Evolutionary conservation across 352 stramenopile species (phyloP).

Genomic region (Phytophthora cryptogea): DNA sequence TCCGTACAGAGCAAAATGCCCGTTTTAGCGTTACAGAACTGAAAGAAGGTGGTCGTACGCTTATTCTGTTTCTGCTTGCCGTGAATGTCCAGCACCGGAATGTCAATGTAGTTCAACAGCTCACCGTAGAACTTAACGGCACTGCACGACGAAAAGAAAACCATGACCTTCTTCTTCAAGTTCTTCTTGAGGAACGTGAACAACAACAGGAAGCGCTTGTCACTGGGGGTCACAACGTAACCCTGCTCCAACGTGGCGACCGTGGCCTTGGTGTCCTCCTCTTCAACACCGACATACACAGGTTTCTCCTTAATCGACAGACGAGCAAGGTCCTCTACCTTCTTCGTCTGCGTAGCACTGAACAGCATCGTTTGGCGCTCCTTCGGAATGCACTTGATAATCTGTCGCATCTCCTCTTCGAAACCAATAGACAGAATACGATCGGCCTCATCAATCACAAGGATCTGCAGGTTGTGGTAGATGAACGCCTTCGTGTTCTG

Average conservation of each 20-base stretch:
- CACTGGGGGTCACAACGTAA: slow-evolving; percentile 97
- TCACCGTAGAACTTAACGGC: slow-evolving; percentile 99
- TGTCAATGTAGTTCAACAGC: slow-evolving; percentile 99
- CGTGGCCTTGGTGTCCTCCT: slow-evolving; percentile 92
- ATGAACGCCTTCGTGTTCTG: slow-evolving; percentile 98
- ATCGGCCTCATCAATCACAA: slow-evolving; percentile 99
- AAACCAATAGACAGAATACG: slow-evolving; percentile 99
- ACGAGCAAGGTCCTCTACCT: slow-evolving; percentile 97
- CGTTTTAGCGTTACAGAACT: slow-evolving; percentile 97
- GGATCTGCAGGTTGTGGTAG: slow-evolving; percentile 95
- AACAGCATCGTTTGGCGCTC: slow-evolving; percentile 99
- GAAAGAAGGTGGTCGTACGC: slow-evolving; percentile 98
- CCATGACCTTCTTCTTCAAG: slow-evolving; percentile 99
- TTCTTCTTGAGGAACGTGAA: slow-evolving; percentile 99
- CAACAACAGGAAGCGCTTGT: slow-evolving; percentile 98
- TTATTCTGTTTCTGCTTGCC: slow-evolving; percentile 99
- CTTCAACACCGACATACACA: slow-evolving; percentile 96
- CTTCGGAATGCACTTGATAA: slow-evolving; percentile 98
- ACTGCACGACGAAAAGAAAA: slow-evolving; percentile 92
- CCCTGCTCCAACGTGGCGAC: slow-evolving; percentile 96
- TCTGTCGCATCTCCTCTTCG: slow-evolving; percentile 98
- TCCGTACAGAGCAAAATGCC: slow-evolving; percentile 99
- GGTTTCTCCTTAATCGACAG: slow-evolving; percentile 95
- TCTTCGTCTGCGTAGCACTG: slow-evolving; percentile 98
- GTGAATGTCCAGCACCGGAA: slow-evolving; percentile 99